Conservation (phyloP, 1,139 yeast genomes). For the Eremothecium coryli region DNA sequence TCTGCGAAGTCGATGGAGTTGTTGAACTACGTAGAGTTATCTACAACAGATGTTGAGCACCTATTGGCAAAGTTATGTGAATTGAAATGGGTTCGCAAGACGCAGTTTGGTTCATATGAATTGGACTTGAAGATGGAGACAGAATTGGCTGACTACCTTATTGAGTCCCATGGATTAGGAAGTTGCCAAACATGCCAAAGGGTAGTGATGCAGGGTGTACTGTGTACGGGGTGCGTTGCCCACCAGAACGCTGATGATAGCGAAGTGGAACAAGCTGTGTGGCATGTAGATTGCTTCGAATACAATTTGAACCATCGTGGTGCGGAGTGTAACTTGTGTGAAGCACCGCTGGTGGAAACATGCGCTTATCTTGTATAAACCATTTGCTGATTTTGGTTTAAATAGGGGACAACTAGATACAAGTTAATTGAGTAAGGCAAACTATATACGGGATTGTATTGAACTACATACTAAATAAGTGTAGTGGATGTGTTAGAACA, state of each 20-base stretch:
- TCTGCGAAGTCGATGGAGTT: slow-evolving; percentile 19
- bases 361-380: slow-evolving; percentile 22
- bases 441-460: too few relatives aligned
- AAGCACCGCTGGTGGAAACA: slow-evolving; percentile 13
- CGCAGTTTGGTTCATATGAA: slow-evolving; percentile 20
- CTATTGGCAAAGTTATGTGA: slow-evolving; percentile 18
- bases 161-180: slow-evolving; percentile 13
- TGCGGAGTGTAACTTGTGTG: slow-evolving; percentile 18
- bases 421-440: too few relatives aligned
- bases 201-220: slow-evolving; percentile 22
- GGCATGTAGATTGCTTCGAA: slow-evolving; percentile 29
- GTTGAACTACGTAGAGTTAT: slow-evolving; percentile 14
- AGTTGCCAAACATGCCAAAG: slow-evolving; percentile 19
- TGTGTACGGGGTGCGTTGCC: slow-evolving; percentile 14
- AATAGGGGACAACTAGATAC: too few relatives aligned
- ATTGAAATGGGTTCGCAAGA: slow-evolving; percentile 25
- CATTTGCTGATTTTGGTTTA: neutral
- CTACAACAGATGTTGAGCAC: slow-evolving; percentile 18
- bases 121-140: slow-evolving; percentile 21
- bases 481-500: too few relatives aligned
- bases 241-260: slow-evolving; percentile 1
- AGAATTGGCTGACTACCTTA: slow-evolving; percentile 23
- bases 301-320: slow-evolving; percentile 24
- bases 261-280: slow-evolving; percentile 9
- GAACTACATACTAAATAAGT: too few relatives aligned